Conservation (phyloP, 257 asterid species). For the Paraleonurus japonicus region DNA sequence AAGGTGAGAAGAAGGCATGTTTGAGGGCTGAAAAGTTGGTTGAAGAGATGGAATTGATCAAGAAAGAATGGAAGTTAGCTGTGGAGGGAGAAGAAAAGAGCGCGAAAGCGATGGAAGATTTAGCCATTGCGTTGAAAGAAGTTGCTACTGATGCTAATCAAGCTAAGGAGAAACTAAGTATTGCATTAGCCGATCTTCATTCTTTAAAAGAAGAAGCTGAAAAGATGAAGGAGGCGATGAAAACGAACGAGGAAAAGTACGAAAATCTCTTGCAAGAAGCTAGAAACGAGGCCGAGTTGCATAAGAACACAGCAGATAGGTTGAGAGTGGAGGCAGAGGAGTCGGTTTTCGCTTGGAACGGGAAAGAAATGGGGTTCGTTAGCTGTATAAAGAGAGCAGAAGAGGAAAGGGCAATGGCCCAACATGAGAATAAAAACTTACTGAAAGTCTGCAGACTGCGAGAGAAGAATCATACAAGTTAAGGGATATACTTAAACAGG, state of each 20-base stretch:
- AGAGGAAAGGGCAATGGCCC: constrained; percentile 56
- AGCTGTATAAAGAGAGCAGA: constrained; percentile 68
- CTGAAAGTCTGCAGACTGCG: constrained; percentile 49
- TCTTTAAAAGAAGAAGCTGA: constrained; percentile 41
- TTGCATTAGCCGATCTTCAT: constrained; percentile 39
- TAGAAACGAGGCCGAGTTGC: constrained; percentile 48
- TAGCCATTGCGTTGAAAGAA: constrained; percentile 73
- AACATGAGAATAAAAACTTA: constrained; percentile 42
- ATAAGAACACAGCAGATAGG: constrained; percentile 55
- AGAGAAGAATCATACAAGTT: constrained; percentile 63
- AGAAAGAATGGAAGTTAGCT: constrained; percentile 52
- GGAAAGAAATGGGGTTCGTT: constrained; percentile 78
- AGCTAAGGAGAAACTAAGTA: constrained; percentile 43
- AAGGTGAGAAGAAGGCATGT: constrained; percentile 37
- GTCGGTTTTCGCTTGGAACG: constrained; percentile 77
- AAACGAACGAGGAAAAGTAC: constrained; percentile 39
- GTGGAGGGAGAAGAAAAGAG: constrained; percentile 68
- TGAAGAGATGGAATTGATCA: constrained; percentile 39
- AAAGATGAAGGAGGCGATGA: constrained; percentile 40
- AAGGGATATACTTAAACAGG: constrained; percentile 76
- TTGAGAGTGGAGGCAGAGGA: constrained; percentile 86
- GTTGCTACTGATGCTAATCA: constrained; percentile 62
- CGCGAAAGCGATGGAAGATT: constrained; percentile 79
- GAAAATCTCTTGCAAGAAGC: constrained; percentile 50
- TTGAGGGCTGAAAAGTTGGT: constrained; percentile 9